These are phyloP conservation scores for Trichoderma simmonsii DNA, from an alignment of 2,329 filamentous ascomycete species.

Conservation along the genomic window DNA sequence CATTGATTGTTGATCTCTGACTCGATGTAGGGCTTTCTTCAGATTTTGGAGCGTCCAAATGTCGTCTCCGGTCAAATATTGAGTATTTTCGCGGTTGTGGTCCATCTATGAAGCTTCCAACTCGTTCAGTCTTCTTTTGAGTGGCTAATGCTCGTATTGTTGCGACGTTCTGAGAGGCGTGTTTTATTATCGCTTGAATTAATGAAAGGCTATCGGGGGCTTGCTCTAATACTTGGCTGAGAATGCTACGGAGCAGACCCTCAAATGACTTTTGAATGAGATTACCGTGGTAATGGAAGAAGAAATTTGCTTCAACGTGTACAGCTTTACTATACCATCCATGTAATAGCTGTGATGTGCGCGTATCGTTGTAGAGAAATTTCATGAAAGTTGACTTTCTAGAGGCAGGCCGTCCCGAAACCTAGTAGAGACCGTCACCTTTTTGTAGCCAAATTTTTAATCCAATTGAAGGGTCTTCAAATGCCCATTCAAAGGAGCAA, in stretches of 20 bases:
- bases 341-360: neutral
- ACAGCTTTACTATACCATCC: neutral
- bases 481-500: conserved; percentile 9
- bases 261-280: conserved; percentile 1
- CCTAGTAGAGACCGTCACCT: neutral
- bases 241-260: neutral
- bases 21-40: neutral
- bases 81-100: neutral
- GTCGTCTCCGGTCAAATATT: neutral
- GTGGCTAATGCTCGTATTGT: too few relatives aligned
- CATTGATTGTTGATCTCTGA: neutral
- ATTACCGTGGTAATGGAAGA: conserved; percentile 1
- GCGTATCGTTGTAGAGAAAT: neutral
- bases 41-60: neutral
- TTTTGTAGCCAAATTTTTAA: neutral
- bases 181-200: neutral
- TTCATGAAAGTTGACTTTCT: conserved; percentile 16
- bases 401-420: conserved; percentile 3
- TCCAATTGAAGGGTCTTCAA: neutral
- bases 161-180: neutral
- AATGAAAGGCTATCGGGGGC: neutral
- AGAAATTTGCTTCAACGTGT: neutral
- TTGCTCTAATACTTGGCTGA: conserved; percentile 2
- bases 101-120: too few relatives aligned
- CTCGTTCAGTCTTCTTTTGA: too few relatives aligned